Base-by-base conservation (phyloP, 1,284 basidiomycete genomes). In the Ustilago curta region DNA sequence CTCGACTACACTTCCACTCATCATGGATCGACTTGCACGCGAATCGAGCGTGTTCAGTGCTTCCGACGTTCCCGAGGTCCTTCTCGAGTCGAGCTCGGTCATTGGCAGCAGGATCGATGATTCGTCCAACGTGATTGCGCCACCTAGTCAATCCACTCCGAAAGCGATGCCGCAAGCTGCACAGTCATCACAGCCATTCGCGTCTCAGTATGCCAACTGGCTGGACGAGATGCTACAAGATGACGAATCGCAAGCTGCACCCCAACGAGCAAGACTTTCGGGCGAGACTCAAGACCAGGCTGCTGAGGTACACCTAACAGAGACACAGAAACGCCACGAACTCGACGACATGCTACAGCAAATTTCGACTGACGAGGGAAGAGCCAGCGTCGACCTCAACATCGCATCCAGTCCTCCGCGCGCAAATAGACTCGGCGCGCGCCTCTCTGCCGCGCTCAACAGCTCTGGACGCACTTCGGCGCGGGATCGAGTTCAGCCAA, bases 331-430 rank as follows among this genome's bases (percentile, higher is more conserved):
- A 35, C 37, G 64, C 5, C 53, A 40, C n/a, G 72, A 70, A 45
- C 63, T 75, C 19, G 60, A 67, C 3, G 60, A 19, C 2, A 62
- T 75, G 60, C 35, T 65, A n/a, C 4, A 57, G 16, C 62, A 65
- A 12, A 18, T 49, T 8, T 48, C 64, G 2, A 42, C 56, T 0
- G 64, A 62, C 21, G 58, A 43, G 2, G 35, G 35, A 14, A 37
- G 27, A 39, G 60, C 19, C 40, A 68, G 68, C 23, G 54, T 64
- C 12, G 72, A 70, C n/a, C 42, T 67, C 14, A 40, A 67, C 14
- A 29, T 76, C 23, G 62, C 69, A 4, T 76, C 73, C 5, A 76
- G 73, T 40, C 73, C 73, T 2, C 73, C 73, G 14, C 59, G 62
- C 4, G 27, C 55, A 2, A 53, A 39, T 39, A 49, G 42, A 39